Evolutionary conservation across 108 stramenopile genomes (phyloP), one percentile per base, ranked within the genome.

Genomic region (Nannochloropsis gaditana): DNA sequence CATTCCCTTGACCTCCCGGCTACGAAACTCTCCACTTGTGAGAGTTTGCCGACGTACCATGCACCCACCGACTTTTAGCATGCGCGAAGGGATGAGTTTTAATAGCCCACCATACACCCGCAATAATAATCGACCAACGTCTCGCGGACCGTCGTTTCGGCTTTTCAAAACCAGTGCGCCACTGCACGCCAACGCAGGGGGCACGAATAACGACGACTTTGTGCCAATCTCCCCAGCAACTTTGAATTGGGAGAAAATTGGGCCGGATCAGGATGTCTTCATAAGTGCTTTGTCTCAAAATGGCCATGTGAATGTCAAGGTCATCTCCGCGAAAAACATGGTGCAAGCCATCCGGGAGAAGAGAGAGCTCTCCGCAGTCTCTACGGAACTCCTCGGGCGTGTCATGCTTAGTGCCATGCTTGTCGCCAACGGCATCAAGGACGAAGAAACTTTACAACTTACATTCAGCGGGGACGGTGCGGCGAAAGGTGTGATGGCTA

Each of bases 321-420:
- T 82, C 41, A 59, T 86, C 17, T 73, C 86, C 21, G 86, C 86
- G 10, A 80, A 82, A 43, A 86, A 86, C 43, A 41, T 86, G 21
- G 82, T 86, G 43, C 86, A 86, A 82, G 86, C 82, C 31, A n/a
- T 47, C 43, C 19, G 43, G 44, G 21, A 42, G 2, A 41, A 81
- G 41, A 81, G 42, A 79, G 87, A 88, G 43, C 45, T 88, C n/a
- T 41, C 79, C n/a, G 84, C 84, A 42, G 80, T 88, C 11, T 84
- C 87, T 9, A 84, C 87, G 42, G 87, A 88, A 21, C 84, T 84
- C 10, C 42, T 88, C 43, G 87, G 87, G 21, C 44, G 87, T 45
- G 87, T 88, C 42, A 88, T 88, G 87, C 50, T 88, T 5, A 84
- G 87, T 84, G 84, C 87, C 9, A 59, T 88, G 84, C 81, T 88